Evolutionary conservation across 805 yeast genomes (phyloP).

Genomic region (Metschnikowia lunata): DNA sequence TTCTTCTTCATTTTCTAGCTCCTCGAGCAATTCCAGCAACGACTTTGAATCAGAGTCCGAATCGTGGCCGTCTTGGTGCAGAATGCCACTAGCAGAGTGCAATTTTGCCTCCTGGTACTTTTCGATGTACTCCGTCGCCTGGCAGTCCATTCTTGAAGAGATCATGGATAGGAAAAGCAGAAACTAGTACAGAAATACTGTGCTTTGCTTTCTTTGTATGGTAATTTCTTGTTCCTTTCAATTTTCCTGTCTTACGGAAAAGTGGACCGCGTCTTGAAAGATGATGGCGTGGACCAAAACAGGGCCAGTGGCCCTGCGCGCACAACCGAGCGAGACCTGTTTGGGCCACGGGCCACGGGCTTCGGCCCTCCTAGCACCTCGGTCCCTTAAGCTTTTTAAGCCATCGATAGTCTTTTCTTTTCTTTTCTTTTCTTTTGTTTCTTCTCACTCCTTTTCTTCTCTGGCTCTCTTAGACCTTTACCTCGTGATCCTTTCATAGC

Average conservation of each 20-base stretch:
- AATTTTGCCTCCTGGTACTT: constrained; percentile 42
- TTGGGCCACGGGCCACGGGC: too few relatives aligned
- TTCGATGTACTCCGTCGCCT: constrained; percentile 35
- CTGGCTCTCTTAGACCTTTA: too few relatives aligned
- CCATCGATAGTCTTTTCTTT: neutral
- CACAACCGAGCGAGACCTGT: too few relatives aligned
- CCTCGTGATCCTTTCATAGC: neutral
- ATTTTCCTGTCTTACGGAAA: too few relatives aligned
- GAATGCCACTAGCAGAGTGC: neutral
- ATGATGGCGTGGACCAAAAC: too few relatives aligned
- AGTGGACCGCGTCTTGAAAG: too few relatives aligned
- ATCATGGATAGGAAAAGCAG: too few relatives aligned
- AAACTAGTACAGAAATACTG: neutral
- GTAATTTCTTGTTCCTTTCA: neutral
- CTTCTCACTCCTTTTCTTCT: too few relatives aligned
- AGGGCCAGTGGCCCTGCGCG: too few relatives aligned
- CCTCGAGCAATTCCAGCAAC: constrained; percentile 38
- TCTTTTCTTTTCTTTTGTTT: neutral
- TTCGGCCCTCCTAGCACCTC: too few relatives aligned
- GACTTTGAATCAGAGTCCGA: constrained; percentile 26
- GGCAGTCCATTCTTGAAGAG: constrained; percentile 24
- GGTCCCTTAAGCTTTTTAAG: too few relatives aligned
- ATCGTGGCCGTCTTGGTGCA: constrained; percentile 10
- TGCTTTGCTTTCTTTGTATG: neutral
- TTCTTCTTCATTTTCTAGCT: constrained; percentile 47